Evolutionary conservation across 768 basidiomycete species (phyloP), one percentile per base, ranked within the genome.

Genomic region (Auriscalpium vulgare): DNA sequence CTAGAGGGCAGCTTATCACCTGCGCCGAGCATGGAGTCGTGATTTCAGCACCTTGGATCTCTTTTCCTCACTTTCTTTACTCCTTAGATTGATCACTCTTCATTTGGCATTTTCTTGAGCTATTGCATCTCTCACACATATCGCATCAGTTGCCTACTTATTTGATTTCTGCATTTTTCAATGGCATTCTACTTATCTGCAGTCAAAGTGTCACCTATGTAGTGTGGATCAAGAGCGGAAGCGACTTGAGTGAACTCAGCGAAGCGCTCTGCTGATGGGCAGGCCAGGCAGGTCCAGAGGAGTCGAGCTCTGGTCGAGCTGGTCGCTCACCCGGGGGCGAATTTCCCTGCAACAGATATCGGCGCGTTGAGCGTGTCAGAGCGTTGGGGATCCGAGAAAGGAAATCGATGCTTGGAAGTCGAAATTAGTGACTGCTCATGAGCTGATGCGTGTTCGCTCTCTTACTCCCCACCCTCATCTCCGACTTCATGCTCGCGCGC

Each of bases 1-100:
- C 63, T 74, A 57, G 72, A 72, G 51, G 71, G 72, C 38, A 78
- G 76, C 56, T 62, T 73, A 50, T 82, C 78, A 47, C 77, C 77
- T 2, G 56, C 67, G 60, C 65, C 72, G 62, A 59, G 62, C 67
- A 68, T 74, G 67, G 72, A 69, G 51, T 67, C 62, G 57, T 67
- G 66, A 57, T 68, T 51, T 37, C 56, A 44, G 19, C 49, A 45
- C 19, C 46, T 13, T 17, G 57, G 57, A 50, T 62, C 47, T 29
- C 46, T 38, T 53, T 62, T 56, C 62, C 43, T 45, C 60, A 58
- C 55, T 53, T 61, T 57, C 50, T 29, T 29, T 5, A 29, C 2
- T 3, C 29, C 29, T 29, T 29, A 29, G 29, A 29, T 29, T 29
- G 29, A 3, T 29, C 29, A 29, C 29, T 29, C 29, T 59, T 51